These are phyloP conservation scores for Oryza glumipatula DNA, from an alignment of 176 grass and related monocot species.

Conservation along the genomic window DNA sequence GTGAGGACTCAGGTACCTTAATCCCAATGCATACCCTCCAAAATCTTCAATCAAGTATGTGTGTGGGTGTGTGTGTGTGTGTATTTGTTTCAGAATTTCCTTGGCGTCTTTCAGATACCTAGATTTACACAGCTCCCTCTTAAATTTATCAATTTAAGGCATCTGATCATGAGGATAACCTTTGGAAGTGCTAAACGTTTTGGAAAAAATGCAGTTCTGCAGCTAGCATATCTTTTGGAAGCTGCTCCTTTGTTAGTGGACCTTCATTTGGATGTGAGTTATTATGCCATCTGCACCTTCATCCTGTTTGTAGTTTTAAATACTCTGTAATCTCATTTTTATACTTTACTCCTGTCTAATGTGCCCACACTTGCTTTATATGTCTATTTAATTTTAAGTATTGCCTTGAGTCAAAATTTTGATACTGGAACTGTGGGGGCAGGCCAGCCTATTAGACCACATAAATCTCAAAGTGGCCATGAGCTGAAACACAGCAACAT, in stretches of 20 bases:
- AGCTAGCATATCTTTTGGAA: conserved; percentile 26
- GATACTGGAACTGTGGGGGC: no score
- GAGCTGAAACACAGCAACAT: no score
- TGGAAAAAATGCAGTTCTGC: conserved; percentile 27
- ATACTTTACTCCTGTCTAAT: no score
- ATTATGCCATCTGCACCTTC: background rate
- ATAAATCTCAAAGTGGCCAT: no score
- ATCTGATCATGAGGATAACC: background rate
- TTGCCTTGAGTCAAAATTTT: no score
- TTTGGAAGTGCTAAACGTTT: background rate
- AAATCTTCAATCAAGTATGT: background rate
- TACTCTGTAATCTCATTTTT: no score
- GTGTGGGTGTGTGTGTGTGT: no score
- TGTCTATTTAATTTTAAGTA: no score
- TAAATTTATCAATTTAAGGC: conserved; percentile 13
- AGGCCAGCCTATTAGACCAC: no score
- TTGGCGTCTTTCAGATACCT: conserved; percentile 30
- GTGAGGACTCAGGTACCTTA: background rate
- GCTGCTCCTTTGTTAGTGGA: conserved; percentile 18
- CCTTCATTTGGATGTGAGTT: conserved; percentile 33
- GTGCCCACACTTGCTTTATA: no score
- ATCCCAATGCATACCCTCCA: background rate
- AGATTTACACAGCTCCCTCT: conserved; percentile 10
- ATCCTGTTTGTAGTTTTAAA: background rate
- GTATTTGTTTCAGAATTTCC: background rate